Percentiles rank a stretch among this genome's conserved stretches.
These are phyloP conservation scores for Phaseolus coccineus DNA, from an alignment of 331 rosid genomes.

Conservation along the genomic window DNA sequence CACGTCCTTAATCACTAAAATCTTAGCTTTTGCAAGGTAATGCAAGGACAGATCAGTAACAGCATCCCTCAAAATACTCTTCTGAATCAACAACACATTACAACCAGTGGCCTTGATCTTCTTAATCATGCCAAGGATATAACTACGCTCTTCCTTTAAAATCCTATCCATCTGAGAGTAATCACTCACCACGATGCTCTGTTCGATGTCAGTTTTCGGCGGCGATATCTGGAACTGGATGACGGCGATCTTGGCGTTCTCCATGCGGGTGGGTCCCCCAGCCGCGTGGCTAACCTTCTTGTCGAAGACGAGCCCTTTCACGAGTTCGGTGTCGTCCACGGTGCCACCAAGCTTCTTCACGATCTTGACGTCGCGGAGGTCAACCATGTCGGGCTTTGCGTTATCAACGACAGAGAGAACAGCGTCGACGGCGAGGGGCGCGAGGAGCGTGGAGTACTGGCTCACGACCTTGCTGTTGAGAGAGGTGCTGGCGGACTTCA, in stretches of 20 bases:
- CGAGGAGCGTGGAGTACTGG: slow-evolving; percentile 88
- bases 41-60: slow-evolving; percentile 93
- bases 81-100: slow-evolving; percentile 89
- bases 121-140: slow-evolving; percentile 93
- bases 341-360: slow-evolving; percentile 98
- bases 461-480: slow-evolving; percentile 95
- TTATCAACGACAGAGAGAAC: slow-evolving; percentile 81
- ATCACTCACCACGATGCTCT: slow-evolving; percentile 91
- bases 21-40: slow-evolving; percentile 95
- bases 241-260: slow-evolving; percentile 92
- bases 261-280: slow-evolving; percentile 92
- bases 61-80: slow-evolving; percentile 94
- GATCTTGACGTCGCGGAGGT: slow-evolving; percentile 88
- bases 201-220: slow-evolving; percentile 91
- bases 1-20: slow-evolving; percentile 94
- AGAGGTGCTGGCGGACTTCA: slow-evolving; percentile 87
- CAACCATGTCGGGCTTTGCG: slow-evolving; percentile 70
- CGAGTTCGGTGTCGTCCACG: slow-evolving; percentile 82
- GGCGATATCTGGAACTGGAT: slow-evolving; percentile 87
- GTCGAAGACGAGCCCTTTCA: slow-evolving; percentile 86
- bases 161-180: slow-evolving; percentile 99
- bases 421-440: slow-evolving; percentile 90
- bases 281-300: slow-evolving; percentile 94
- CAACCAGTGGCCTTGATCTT: slow-evolving; percentile 89
- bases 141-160: slow-evolving; percentile 91